Evolutionary conservation across 805 yeast species (phyloP).

Genomic region (Yarrowia sp.): DNA sequence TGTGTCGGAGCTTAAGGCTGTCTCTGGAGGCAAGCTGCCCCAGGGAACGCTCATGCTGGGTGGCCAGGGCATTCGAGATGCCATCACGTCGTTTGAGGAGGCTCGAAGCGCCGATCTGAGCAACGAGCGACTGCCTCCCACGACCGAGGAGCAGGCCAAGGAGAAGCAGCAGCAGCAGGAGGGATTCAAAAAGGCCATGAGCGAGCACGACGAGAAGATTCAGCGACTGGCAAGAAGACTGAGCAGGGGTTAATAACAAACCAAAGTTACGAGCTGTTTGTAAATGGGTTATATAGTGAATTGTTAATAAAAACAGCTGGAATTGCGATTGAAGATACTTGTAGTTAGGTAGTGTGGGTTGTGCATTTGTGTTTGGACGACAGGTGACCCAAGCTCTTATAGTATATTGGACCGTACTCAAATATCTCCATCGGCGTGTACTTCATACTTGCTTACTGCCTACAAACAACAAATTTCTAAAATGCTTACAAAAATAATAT

Average conservation of each 20-base stretch:
- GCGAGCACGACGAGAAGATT: constrained; percentile 34
- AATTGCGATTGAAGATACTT: no score
- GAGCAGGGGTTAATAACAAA: constrained; percentile 29
- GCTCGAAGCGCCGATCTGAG: constrained; percentile 75
- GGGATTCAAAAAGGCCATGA: constrained; percentile 34
- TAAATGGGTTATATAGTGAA: background rate
- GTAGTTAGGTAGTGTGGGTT: no score
- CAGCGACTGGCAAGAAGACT: constrained; percentile 35
- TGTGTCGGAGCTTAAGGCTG: constrained; percentile 72
- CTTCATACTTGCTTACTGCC: no score
- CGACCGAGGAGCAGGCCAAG: constrained; percentile 53
- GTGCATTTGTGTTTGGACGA: no score
- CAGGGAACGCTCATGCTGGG: constrained; percentile 84
- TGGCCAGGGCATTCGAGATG: constrained; percentile 67
- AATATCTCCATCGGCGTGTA: no score
- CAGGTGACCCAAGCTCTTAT: no score
- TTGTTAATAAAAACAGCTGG: no score
- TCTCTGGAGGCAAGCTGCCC: constrained; percentile 76
- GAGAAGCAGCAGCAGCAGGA: constrained; percentile 47
- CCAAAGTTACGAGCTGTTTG: no score
- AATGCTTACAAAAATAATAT: constrained; percentile 1
- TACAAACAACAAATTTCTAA: no score
- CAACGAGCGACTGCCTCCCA: constrained; percentile 89
- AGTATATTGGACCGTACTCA: no score
- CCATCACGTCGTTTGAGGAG: constrained; percentile 72